phyloP scores from a whole-genome alignment of 768 basidiomycete genomes.

The Trametes coccinea region DNA sequence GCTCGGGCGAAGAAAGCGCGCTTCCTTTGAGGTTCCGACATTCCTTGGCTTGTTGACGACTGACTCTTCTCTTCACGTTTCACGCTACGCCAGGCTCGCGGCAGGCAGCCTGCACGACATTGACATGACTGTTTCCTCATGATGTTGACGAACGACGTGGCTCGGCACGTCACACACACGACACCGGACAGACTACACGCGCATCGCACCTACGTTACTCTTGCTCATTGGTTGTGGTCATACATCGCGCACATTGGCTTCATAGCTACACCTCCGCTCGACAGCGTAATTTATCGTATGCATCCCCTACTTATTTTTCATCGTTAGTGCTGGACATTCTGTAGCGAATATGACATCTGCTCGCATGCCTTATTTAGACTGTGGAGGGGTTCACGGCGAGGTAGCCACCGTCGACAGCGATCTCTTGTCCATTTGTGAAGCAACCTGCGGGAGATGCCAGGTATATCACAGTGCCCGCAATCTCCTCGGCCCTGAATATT shows the following conservation, averaged over 20 bases:
- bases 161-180: not conserved
- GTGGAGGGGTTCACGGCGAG: conserved; percentile 68
- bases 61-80: conserved; percentile 4
- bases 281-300: conserved; percentile 23
- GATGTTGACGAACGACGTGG: not conserved
- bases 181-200: conserved; percentile 19
- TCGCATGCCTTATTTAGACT: conserved; percentile 24
- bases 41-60: not conserved
- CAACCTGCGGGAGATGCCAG: conserved; percentile 71
- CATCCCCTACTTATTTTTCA: conserved; percentile 8
- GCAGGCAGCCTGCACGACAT: conserved; percentile 12
- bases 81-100: conserved; percentile 12
- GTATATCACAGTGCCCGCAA: conserved; percentile 77
- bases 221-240: not conserved
- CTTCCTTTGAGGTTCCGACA: conserved; percentile 10
- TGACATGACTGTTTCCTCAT: conserved; percentile 10
- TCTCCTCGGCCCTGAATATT: conserved; percentile 59
- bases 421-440: conserved; percentile 78
- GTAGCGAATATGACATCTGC: conserved; percentile 10
- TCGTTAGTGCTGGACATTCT: conserved; percentile 1
- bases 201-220: conserved; percentile 7
- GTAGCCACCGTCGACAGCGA: conserved; percentile 77
- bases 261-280: conserved; percentile 11
- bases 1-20: conserved; percentile 21
- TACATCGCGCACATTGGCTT: conserved; percentile 10